These are phyloP conservation scores for Kodamaea ohmeri DNA, from an alignment of 1,139 yeast genomes.

Conservation along the genomic window DNA sequence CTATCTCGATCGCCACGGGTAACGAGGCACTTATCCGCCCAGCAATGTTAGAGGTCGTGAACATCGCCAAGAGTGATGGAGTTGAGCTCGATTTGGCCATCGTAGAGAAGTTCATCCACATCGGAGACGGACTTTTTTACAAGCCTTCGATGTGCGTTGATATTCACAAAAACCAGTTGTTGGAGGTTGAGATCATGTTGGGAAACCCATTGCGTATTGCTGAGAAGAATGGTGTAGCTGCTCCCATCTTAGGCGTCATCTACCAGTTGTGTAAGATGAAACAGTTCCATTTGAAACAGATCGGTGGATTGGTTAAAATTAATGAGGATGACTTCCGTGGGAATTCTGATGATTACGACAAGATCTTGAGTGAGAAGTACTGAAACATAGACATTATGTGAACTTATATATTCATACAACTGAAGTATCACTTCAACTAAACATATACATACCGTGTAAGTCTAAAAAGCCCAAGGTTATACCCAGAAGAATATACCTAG, in stretches of 20 bases:
- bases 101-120: constrained; percentile 49
- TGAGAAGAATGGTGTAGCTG: constrained; percentile 46
- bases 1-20: constrained; percentile 56
- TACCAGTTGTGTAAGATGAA: constrained; percentile 56
- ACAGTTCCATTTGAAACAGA: constrained; percentile 60
- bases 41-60: constrained; percentile 63
- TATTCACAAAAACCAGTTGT: constrained; percentile 61
- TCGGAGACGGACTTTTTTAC: constrained; percentile 64
- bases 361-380: constrained; percentile 20
- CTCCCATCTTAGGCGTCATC: constrained; percentile 58
- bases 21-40: constrained; percentile 50
- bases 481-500: too few species aligned
- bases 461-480: too few species aligned
- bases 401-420: not conserved
- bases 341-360: constrained; percentile 31
- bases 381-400: not conserved
- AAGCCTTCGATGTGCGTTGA: constrained; percentile 78
- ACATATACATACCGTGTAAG: too few species aligned
- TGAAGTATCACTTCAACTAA: too few species aligned
- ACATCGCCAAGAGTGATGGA: constrained; percentile 64
- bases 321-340: constrained; percentile 28
- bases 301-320: constrained; percentile 40
- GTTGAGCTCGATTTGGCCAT: constrained; percentile 45
- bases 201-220: constrained; percentile 72
- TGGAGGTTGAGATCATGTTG: constrained; percentile 68